Percentiles rank a stretch among this genome's conserved stretches.
Evolutionary conservation across 495 filamentous ascomycete species (phyloP).

Genomic region (Penicillium riverlandense): DNA sequence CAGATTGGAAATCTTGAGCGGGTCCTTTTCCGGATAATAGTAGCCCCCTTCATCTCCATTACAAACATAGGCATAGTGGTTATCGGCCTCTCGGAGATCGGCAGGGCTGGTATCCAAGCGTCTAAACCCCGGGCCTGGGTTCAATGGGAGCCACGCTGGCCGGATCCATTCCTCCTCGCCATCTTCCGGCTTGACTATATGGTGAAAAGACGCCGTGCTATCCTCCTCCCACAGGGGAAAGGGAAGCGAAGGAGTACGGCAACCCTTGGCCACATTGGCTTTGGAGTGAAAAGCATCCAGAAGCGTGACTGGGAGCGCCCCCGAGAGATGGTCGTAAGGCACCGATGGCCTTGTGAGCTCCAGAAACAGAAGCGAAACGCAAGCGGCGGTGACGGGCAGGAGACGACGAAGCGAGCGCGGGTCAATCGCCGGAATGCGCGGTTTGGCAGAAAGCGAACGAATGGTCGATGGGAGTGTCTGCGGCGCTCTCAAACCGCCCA

Average conservation of each 20-base stretch:
- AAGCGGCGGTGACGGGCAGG: constrained; percentile 8
- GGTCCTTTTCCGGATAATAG: constrained; percentile 33
- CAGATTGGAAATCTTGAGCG: constrained; percentile 37
- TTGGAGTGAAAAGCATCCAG: constrained; percentile 21
- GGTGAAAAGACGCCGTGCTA: not conserved
- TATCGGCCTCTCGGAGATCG: constrained; percentile 5
- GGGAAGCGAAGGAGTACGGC: constrained; percentile 11
- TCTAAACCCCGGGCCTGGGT: constrained; percentile 19
- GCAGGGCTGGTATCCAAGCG: constrained; percentile 16
- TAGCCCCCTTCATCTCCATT: constrained; percentile 10
- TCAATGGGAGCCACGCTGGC: constrained; percentile 21
- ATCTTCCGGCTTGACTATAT: constrained; percentile 1
- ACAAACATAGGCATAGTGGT: constrained; percentile 13
- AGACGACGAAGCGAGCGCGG: constrained; percentile 12
- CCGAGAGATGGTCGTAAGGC: constrained; percentile 26
- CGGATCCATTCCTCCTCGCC: constrained; percentile 12
- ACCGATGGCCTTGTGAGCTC: constrained; percentile 18
- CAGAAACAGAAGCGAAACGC: constrained; percentile 16
- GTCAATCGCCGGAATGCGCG: constrained; percentile 12
- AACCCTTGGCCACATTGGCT: constrained; percentile 11
- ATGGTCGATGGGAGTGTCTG: constrained; percentile 2
- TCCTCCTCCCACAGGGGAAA: constrained; percentile 16
- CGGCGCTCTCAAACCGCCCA: constrained; percentile 9
- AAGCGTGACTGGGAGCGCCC: constrained; percentile 23
- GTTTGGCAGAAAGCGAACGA: constrained; percentile 12